Evolutionary conservation across 169 alveolate genomes (phyloP).

Genomic region (Eimeria falciformis): DNA sequence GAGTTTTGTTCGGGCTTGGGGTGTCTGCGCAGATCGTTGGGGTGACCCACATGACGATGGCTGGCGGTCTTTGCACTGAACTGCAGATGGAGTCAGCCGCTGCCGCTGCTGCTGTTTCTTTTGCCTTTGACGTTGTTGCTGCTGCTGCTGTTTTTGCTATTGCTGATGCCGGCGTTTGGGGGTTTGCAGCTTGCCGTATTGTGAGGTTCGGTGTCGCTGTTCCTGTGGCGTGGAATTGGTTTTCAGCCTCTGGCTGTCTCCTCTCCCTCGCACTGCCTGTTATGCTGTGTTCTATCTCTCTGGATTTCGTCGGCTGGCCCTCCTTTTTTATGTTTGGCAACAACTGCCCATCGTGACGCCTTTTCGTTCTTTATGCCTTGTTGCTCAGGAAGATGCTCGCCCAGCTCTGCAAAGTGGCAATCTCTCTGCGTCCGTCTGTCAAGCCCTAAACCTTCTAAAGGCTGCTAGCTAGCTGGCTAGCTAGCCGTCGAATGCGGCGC

Average conservation of each 20-base stretch:
- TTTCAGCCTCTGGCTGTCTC: too few species aligned
- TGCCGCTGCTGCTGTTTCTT: background rate
- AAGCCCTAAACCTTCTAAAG: background rate
- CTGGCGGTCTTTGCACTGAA: conserved; percentile 66
- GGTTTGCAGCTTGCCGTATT: too few species aligned
- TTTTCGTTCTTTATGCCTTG: background rate
- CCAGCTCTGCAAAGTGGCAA: conserved; percentile 34
- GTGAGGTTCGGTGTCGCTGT: too few species aligned
- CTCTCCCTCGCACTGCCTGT: background rate
- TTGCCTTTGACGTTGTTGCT: background rate
- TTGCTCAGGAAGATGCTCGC: conserved; percentile 21
- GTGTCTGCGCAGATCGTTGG: conserved; percentile 59
- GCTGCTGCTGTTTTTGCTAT: background rate
- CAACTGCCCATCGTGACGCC: background rate
- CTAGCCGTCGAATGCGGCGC: too few species aligned
- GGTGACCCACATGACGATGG: conserved; percentile 71
- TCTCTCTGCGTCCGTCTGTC: conserved; percentile 10
- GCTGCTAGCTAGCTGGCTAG: too few species aligned
- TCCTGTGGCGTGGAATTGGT: too few species aligned
- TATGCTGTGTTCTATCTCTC: background rate
- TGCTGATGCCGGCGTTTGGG: too few species aligned
- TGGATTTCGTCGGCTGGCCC: background rate
- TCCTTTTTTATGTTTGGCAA: background rate
- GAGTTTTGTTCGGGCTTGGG: background rate
- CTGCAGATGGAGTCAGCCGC: conserved; percentile 77